Evolutionary conservation across 768 basidiomycete genomes (phyloP).

Genomic region (Russula earlei): DNA sequence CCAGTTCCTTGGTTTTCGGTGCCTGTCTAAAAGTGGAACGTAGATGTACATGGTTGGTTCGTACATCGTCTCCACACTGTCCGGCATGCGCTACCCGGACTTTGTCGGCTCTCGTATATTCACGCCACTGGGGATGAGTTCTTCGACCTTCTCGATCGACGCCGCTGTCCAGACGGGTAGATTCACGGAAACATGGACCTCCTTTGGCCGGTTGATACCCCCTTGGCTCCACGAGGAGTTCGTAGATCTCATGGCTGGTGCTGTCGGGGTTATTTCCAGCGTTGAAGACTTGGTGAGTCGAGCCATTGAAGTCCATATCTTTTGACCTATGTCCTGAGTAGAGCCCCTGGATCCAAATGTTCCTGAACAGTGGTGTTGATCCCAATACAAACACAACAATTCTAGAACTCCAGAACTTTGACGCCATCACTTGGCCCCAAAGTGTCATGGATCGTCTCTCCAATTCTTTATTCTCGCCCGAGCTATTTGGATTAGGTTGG

Average conservation of each 20-base stretch:
- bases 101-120: constrained; percentile 38
- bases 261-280: constrained; percentile 38
- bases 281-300: constrained; percentile 34
- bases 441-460: constrained; percentile 21
- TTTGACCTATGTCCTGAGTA: constrained; percentile 15
- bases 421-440: constrained; percentile 27
- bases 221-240: constrained; percentile 24
- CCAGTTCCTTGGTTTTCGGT: neutral
- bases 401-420: constrained; percentile 27
- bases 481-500: constrained; percentile 40
- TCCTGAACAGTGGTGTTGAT: constrained; percentile 30
- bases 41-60: constrained; percentile 34
- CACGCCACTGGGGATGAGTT: constrained; percentile 32
- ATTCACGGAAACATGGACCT: constrained; percentile 29
- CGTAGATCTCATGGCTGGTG: constrained; percentile 27
- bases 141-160: constrained; percentile 30
- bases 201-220: constrained; percentile 28
- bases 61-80: constrained; percentile 29
- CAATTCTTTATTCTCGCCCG: constrained; percentile 7
- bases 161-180: constrained; percentile 28
- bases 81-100: constrained; percentile 27
- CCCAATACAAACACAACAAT: constrained; percentile 26
- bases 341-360: constrained; percentile 32
- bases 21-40: neutral
- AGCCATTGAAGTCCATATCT: neutral